phyloP scores from a whole-genome alignment of 2,329 filamentous ascomycete genomes.

The Fusarium anthophilum region DNA sequence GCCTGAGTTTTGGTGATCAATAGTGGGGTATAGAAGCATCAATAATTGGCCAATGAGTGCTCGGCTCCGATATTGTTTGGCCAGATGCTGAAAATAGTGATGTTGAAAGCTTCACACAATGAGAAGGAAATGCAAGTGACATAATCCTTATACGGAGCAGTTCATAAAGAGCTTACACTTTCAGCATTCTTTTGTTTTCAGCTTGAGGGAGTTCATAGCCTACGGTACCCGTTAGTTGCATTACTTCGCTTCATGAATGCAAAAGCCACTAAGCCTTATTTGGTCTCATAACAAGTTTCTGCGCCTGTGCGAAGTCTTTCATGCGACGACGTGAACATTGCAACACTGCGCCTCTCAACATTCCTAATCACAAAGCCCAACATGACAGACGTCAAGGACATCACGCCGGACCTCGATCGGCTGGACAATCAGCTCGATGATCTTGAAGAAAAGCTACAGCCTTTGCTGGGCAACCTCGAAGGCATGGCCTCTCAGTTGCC shows the following conservation, averaged over 20 bases:
- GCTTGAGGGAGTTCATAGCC: not conserved
- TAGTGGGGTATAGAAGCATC: conserved; percentile 1
- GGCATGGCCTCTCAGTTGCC: conserved; percentile 81
- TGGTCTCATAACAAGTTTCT: conserved; percentile 32
- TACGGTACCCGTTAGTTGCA: not conserved
- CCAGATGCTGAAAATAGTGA: not conserved
- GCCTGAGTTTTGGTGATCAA: conserved; percentile 2
- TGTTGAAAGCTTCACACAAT: not conserved
- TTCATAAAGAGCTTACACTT: not conserved
- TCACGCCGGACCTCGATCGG: conserved; percentile 74
- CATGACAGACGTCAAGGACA: conserved; percentile 61
- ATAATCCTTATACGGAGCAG: too few relatives aligned
- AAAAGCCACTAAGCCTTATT: conserved; percentile 19
- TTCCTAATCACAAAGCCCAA: not conserved
- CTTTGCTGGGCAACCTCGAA: conserved; percentile 75
- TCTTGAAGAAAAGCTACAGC: conserved; percentile 76
- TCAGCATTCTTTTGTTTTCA: not conserved
- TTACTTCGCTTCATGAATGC: conserved; percentile 12
- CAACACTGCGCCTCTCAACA: conserved; percentile 10
- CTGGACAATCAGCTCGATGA: conserved; percentile 83
- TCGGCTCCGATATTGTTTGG: not conserved
- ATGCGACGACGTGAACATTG: conserved; percentile 32
- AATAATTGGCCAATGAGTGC: conserved; percentile 34
- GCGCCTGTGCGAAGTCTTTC: conserved; percentile 26
- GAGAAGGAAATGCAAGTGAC: too few relatives aligned